These are phyloP conservation scores for Bryopsis sp. DNA, from an alignment of 139 green algal genomes.

Conservation along the genomic window DNA sequence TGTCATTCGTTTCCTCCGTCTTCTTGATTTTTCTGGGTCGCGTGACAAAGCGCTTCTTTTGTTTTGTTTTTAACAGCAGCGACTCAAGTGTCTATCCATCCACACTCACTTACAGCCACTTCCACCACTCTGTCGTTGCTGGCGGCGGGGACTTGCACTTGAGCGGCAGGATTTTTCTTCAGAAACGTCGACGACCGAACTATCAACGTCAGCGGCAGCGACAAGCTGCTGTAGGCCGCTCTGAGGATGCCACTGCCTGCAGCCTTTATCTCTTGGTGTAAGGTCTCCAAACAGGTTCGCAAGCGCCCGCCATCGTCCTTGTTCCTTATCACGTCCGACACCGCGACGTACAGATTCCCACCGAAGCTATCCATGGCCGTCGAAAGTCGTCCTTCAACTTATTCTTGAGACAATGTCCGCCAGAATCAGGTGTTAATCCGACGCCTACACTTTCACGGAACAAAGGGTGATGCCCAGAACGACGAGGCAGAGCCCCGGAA, in stretches of 20 bases:
- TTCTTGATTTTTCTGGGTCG: too few relatives aligned
- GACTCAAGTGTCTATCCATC: too few relatives aligned
- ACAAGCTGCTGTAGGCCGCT: not conserved
- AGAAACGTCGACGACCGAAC: too few relatives aligned
- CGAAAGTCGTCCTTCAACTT: not conserved
- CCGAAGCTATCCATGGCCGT: not conserved
- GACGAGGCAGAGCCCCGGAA: conserved; percentile 40
- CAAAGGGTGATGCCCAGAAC: conserved; percentile 52
- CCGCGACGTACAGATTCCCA: not conserved
- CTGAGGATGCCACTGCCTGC: not conserved
- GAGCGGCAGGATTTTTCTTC: too few relatives aligned
- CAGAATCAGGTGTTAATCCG: not conserved
- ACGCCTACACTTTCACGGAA: not conserved
- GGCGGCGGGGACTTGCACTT: not conserved
- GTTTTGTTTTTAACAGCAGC: too few relatives aligned
- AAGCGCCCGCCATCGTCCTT: not conserved
- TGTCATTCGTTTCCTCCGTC: too few relatives aligned
- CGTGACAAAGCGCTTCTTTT: too few relatives aligned
- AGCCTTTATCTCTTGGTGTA: not conserved
- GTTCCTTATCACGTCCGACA: not conserved
- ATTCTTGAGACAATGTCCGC: too few relatives aligned
- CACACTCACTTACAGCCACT: not conserved
- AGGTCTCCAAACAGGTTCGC: not conserved
- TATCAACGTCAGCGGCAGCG: not conserved
- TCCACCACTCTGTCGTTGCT: not conserved